Evolutionary conservation across 148 eudicot genomes (phyloP).

Genomic region (Vaccinium corymbosum): DNA sequence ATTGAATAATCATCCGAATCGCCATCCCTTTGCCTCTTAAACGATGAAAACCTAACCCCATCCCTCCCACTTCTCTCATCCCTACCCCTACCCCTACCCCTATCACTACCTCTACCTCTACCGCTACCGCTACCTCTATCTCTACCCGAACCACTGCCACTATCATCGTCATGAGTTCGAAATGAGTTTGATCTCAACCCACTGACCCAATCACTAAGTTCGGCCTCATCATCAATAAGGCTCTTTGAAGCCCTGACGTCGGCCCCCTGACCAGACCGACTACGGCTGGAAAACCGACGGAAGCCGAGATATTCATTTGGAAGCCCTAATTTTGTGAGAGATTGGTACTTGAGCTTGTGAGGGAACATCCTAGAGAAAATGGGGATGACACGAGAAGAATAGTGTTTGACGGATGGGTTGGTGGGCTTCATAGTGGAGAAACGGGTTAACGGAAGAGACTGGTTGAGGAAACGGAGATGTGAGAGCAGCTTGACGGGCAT

Average conservation of each 20-base stretch:
- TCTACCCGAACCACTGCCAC: slow-evolving; percentile 11
- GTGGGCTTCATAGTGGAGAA: slow-evolving; percentile 38
- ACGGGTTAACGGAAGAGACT: slow-evolving; percentile 34
- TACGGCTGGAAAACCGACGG: slow-evolving; percentile 29
- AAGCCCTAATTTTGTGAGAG: slow-evolving; percentile 27
- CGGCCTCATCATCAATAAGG: slow-evolving; percentile 81
- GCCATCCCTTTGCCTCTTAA: slow-evolving; percentile 41
- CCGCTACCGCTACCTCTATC: slow-evolving; percentile 23
- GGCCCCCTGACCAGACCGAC: slow-evolving; percentile 23
- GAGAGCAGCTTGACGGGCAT: slow-evolving; percentile 51
- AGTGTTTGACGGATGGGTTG: slow-evolving; percentile 21
- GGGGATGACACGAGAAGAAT: slow-evolving; percentile 22
- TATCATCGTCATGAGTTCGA: slow-evolving; percentile 37
- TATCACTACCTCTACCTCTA: slow-evolving; percentile 9
- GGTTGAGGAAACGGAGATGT: slow-evolving; percentile 35
- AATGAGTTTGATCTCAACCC: slow-evolving; percentile 56
- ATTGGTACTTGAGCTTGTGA: slow-evolving; percentile 46
- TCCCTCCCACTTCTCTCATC: slow-evolving; percentile 18
- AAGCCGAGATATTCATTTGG: slow-evolving; percentile 5
- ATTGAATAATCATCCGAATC: slow-evolving; percentile 23
- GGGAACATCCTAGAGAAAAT: slow-evolving; percentile 54
- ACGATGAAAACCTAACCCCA: slow-evolving; percentile 12
- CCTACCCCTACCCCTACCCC: slow-evolving; percentile 23
- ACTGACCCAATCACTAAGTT: slow-evolving; percentile 73
- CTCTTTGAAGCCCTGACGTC: slow-evolving; percentile 45